These are phyloP conservation scores for Medicago truncatula DNA, from an alignment of 306 rosid genomes.

Conservation along the genomic window MtrunA17r5.0-ANR NC_053045.1:30223501-30224000, in stretches of 20 bases:
- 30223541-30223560: conserved; percentile 72
- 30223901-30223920: conserved; percentile 94
- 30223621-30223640: conserved; percentile 79
- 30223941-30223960: conserved; percentile 60
- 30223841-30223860: conserved; percentile 74
- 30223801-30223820: background rate
- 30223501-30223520: conserved; percentile 21
- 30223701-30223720: conserved; percentile 80
- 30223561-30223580: conserved; percentile 83
- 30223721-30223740: conserved; percentile 23
- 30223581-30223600: conserved; percentile 98
- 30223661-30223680: conserved; percentile 90
- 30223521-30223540: conserved; percentile 24
- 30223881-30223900: conserved; percentile 83
- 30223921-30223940: conserved; percentile 92
- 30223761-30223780: background rate
- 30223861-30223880: conserved; percentile 77
- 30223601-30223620: conserved; percentile 95
- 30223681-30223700: conserved; percentile 67
- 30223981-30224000: too few relatives aligned
- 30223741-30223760: background rate
- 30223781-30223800: background rate
- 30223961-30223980: background rate
- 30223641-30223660: conserved; percentile 67
- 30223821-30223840: conserved; percentile 83